A percentile compares a stretch with the other conserved stretches of the same genome.
phyloP scores from a whole-genome alignment of 2,329 filamentous ascomycete genomes.

The Neonectria magnoliae region DNA sequence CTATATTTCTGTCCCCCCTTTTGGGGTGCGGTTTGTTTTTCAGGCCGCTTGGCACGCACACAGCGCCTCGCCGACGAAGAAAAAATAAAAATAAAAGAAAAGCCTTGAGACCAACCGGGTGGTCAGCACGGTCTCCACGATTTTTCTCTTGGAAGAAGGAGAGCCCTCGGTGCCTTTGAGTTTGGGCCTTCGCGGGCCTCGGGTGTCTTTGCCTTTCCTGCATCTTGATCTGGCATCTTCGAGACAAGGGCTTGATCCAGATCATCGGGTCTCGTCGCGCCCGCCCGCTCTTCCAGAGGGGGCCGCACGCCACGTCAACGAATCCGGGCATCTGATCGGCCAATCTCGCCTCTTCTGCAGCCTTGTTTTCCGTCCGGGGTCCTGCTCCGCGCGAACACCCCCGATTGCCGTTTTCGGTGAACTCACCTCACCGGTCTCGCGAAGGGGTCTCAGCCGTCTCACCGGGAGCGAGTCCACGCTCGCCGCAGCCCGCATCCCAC shows the following conservation, averaged over 20 bases:
- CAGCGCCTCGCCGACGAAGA: background rate
- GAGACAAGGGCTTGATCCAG: slow-evolving; percentile 42
- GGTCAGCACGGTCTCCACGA: background rate
- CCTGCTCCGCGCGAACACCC: slow-evolving; percentile 21
- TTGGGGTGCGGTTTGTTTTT: too few relatives aligned
- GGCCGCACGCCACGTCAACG: slow-evolving; percentile 25
- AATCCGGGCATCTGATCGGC: slow-evolving; percentile 30
- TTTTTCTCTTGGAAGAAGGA: background rate
- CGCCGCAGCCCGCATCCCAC: background rate
- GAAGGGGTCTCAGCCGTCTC: slow-evolving; percentile 4
- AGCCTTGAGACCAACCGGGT: background rate
- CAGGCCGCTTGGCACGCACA: too few relatives aligned
- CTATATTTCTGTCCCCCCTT: too few relatives aligned
- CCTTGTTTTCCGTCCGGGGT: slow-evolving; percentile 33
- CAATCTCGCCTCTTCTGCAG: slow-evolving; percentile 39
- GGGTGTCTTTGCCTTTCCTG: slow-evolving; percentile 27
- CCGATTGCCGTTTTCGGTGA: slow-evolving; percentile 35
- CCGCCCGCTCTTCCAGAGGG: slow-evolving; percentile 24
- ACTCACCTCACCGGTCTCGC: slow-evolving; percentile 30
- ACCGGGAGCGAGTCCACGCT: slow-evolving; percentile 12
- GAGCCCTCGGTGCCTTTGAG: slow-evolving; percentile 5
- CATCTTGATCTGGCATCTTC: slow-evolving; percentile 39
- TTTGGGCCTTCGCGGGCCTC: slow-evolving; percentile 20
- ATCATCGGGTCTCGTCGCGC: slow-evolving; percentile 40
- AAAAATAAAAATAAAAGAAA: background rate